Percentiles rank a stretch among this genome's conserved stretches.
Conservation (phyloP, 202 grass and related monocot genomes). For the Cymbopogon flexuosus region DNA sequence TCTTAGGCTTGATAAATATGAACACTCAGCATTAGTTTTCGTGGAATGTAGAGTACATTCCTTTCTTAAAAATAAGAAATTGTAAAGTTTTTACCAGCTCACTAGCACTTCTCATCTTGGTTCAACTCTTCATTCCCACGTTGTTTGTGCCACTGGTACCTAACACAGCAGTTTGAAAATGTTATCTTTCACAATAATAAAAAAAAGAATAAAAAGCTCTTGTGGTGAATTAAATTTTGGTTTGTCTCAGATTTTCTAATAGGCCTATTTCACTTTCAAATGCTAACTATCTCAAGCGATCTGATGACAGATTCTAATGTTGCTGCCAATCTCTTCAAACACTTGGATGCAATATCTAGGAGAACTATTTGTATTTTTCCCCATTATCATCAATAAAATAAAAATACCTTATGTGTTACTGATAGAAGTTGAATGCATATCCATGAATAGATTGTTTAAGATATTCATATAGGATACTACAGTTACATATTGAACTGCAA, state of each 20-base stretch:
- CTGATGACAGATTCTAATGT: background rate
- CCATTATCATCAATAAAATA: background rate
- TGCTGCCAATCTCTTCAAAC: background rate
- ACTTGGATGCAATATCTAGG: background rate
- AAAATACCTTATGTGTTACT: background rate
- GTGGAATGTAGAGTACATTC: background rate
- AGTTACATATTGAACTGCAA: background rate
- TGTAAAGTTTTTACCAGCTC: background rate
- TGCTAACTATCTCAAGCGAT: background rate
- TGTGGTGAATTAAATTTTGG: background rate
- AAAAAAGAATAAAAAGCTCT: background rate
- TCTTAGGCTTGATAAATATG: background rate
- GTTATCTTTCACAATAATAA: background rate
- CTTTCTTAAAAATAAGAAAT: background rate
- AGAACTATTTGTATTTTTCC: background rate
- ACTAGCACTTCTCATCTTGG: background rate
- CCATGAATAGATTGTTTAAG: background rate
- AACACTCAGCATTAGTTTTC: background rate
- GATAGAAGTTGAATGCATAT: constrained; percentile 1
- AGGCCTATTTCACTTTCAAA: background rate
- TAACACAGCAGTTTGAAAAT: constrained; percentile 2
- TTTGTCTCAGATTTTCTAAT: constrained; percentile 7
- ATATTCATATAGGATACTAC: background rate
- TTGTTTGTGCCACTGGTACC: background rate
- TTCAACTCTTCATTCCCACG: background rate